Percentiles rank a stretch among this genome's conserved stretches.
Conservation (phyloP, 2,329 filamentous ascomycete species). For the Tolypocladium album region DNA sequence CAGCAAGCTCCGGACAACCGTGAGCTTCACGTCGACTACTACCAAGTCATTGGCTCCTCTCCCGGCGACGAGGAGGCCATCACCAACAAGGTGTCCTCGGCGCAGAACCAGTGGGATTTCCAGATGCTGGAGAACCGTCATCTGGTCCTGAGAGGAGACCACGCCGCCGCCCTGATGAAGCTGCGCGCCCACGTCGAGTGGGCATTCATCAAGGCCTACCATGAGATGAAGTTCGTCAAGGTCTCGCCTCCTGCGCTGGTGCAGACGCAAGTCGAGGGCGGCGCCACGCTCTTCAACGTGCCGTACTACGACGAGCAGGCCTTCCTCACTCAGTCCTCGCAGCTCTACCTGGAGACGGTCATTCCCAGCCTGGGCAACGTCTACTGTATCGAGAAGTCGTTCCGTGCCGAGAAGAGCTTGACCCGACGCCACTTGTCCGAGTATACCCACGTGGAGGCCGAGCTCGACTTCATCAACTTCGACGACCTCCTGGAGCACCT, state of each 20-base stretch:
- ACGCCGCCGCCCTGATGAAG: conserved; percentile 75
- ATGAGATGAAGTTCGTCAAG: conserved; percentile 67
- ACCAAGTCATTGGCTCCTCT: conserved; percentile 66
- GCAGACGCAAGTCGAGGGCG: conserved; percentile 91
- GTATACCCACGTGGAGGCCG: conserved; percentile 94
- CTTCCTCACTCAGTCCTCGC: conserved; percentile 92
- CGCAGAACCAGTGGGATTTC: conserved; percentile 31
- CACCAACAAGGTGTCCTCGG: conserved; percentile 59
- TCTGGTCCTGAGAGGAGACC: conserved; percentile 75
- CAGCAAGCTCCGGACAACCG: conserved; percentile 73
- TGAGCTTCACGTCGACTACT: conserved; percentile 86
- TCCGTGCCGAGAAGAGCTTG: conserved; percentile 93
- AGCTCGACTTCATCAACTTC: conserved; percentile 93
- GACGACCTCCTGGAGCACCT: conserved; percentile 79
- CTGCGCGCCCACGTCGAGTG: conserved; percentile 72
- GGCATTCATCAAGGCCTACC: conserved; percentile 71
- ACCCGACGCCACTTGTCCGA: conserved; percentile 91
- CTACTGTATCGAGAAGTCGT: conserved; percentile 97
- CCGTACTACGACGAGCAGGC: conserved; percentile 83
- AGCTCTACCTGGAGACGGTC: conserved; percentile 94
- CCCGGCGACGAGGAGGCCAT: conserved; percentile 84
- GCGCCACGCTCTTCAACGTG: conserved; percentile 81
- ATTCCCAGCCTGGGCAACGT: conserved; percentile 86
- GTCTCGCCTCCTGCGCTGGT: conserved; percentile 85
- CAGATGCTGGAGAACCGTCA: conserved; percentile 70